Conservation (phyloP, 202 grass and related monocot genomes). For the Setaria italica region DNA sequence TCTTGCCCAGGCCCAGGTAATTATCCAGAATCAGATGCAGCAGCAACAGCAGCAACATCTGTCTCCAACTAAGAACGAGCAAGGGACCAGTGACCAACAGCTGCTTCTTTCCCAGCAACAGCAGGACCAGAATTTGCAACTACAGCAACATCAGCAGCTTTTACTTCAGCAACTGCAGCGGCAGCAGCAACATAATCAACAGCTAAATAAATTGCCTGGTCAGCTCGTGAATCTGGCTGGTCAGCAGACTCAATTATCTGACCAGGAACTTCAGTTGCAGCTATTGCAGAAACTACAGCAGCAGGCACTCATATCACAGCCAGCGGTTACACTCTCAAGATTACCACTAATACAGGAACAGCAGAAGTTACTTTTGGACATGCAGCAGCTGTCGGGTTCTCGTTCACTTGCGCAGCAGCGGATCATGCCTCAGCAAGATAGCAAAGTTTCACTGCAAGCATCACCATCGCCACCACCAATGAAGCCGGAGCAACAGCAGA, state of each 20-base stretch:
- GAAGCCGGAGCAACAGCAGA: conserved; percentile 63
- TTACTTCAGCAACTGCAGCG: conserved; percentile 57
- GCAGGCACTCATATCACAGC: conserved; percentile 61
- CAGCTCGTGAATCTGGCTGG: conserved; percentile 51
- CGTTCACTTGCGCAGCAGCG: conserved; percentile 67
- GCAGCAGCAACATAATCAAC: conserved; percentile 51
- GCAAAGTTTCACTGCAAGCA: conserved; percentile 56
- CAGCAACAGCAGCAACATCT: conserved; percentile 54
- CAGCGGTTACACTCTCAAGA: conserved; percentile 58
- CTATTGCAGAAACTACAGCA: conserved; percentile 74
- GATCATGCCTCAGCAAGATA: conserved; percentile 58
- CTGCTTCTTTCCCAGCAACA: conserved; percentile 55
- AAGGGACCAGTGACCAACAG: conserved; percentile 51
- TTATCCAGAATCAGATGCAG: conserved; percentile 76
- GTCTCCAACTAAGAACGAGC: conserved; percentile 66
- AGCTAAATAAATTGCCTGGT: conserved; percentile 52
- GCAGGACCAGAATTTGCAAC: conserved; percentile 76
- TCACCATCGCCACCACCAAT: conserved; percentile 27
- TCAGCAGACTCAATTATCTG: conserved; percentile 58
- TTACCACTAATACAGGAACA: conserved; percentile 77
- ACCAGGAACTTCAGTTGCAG: conserved; percentile 72
- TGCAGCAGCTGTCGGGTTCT: conserved; percentile 65
- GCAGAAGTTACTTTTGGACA: conserved; percentile 77
- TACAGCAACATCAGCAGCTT: conserved; percentile 66
- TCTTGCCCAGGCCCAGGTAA: conserved; percentile 69